Evolutionary conservation across 768 basidiomycete species (phyloP).

Genomic region (Termitomyces sp.): DNA sequence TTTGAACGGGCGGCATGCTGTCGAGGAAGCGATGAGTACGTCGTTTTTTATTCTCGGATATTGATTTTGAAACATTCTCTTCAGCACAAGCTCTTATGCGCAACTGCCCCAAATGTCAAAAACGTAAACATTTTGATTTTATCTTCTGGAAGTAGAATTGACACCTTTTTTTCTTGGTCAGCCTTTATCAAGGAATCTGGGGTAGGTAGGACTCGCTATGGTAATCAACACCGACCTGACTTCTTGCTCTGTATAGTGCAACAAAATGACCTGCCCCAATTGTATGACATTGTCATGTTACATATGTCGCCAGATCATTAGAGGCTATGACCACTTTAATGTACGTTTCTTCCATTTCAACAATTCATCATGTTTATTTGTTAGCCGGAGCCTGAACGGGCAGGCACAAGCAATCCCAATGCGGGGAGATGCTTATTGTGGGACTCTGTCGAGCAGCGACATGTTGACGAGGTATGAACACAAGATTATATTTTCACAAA

Average conservation of each 20-base stretch:
- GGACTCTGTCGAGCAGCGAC: conserved; percentile 62
- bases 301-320: conserved; percentile 68
- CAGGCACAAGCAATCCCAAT: conserved; percentile 16
- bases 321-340: conserved; percentile 73
- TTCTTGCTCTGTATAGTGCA: conserved; percentile 52
- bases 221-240: not conserved
- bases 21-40: conserved; percentile 94
- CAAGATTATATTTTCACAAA: not conserved
- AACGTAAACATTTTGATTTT: conserved; percentile 40
- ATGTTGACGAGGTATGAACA: conserved; percentile 53
- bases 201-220: conserved; percentile 33
- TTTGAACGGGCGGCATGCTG: conserved; percentile 65
- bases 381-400: conserved; percentile 2
- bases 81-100: conserved; percentile 78
- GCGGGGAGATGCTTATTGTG: conserved; percentile 57
- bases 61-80: conserved; percentile 2
- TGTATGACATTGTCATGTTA: conserved; percentile 80
- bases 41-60: conserved; percentile 1
- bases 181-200: conserved; percentile 78
- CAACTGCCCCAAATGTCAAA: conserved; percentile 81
- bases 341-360: conserved; percentile 22
- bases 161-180: conserved; percentile 20
- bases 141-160: not conserved
- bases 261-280: conserved; percentile 82
- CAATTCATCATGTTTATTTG: conserved; percentile 8